Conservation (phyloP, 2,329 filamentous ascomycete genomes). For the Tolypocladium nubicola region DNA sequence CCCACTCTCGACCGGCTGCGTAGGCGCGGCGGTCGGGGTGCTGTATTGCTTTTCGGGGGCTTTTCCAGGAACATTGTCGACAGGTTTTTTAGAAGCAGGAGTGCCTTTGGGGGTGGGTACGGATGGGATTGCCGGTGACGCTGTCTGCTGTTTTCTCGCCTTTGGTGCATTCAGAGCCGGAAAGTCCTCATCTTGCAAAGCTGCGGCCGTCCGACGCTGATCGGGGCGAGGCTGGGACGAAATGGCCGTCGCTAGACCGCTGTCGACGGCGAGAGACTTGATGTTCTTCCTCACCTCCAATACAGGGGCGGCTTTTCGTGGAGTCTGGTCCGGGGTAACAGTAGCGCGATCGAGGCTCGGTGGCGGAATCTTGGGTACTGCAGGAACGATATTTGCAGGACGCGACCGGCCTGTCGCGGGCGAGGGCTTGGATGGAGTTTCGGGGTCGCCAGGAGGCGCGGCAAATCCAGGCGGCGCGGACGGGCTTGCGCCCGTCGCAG, state of each 20-base stretch:
- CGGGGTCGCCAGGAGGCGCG: slow-evolving; percentile 10
- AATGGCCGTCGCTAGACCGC: slow-evolving; percentile 35
- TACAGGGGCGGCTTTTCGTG: slow-evolving; percentile 15
- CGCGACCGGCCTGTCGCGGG: slow-evolving; percentile 10
- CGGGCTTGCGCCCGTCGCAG: slow-evolving; percentile 6
- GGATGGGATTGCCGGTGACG: slow-evolving; percentile 20
- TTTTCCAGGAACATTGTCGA: slow-evolving; percentile 18
- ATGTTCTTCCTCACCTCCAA: slow-evolving; percentile 30
- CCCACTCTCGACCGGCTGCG: neutral
- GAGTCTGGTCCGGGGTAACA: slow-evolving; percentile 22
- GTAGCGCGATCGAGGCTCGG: slow-evolving; percentile 13
- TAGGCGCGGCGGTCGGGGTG: neutral
- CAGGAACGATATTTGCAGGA: slow-evolving; percentile 13
- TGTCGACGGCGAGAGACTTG: slow-evolving; percentile 34
- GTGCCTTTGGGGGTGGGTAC: slow-evolving; percentile 24
- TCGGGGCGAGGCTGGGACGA: slow-evolving; percentile 23
- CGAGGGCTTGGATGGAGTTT: slow-evolving; percentile 10
- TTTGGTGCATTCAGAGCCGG: slow-evolving; percentile 44
- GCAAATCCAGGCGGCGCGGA: slow-evolving; percentile 20
- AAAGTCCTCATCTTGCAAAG: slow-evolving; percentile 52
- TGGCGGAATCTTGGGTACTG: slow-evolving; percentile 13
- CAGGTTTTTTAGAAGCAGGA: slow-evolving; percentile 19
- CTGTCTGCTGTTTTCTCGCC: slow-evolving; percentile 18
- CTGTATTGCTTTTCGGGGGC: slow-evolving; percentile 9
- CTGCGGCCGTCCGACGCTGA: slow-evolving; percentile 3